Evolutionary conservation across 2,329 filamentous ascomycete species (phyloP).

Genomic region (Calonectria hawksworthii): DNA sequence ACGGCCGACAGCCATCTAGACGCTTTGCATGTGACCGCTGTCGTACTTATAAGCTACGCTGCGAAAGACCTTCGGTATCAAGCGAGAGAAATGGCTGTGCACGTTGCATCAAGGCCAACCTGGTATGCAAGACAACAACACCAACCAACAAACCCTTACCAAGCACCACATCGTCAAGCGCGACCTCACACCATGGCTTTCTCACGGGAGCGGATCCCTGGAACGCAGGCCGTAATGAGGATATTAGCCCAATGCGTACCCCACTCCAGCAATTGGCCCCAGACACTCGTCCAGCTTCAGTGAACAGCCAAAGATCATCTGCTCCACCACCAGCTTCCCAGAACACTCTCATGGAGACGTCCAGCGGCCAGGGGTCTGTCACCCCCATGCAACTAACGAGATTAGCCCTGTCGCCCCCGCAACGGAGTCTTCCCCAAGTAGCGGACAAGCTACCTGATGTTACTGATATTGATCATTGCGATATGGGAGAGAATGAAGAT

Average conservation of each 20-base stretch:
- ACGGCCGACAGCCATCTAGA: neutral
- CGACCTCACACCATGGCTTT: neutral
- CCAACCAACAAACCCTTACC: neutral
- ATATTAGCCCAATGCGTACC: neutral
- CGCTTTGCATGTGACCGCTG: neutral
- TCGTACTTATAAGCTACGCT: neutral
- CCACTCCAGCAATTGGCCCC: neutral
- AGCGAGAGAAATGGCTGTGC: neutral
- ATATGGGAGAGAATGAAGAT: neutral
- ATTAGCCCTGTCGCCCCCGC: neutral
- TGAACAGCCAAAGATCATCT: neutral
- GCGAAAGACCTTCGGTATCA: neutral
- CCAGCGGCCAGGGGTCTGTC: neutral
- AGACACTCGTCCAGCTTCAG: neutral
- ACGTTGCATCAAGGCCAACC: neutral
- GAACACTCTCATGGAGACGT: neutral
- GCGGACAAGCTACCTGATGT: neutral
- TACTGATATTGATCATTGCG: neutral
- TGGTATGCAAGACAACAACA: neutral
- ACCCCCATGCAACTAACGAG: neutral
- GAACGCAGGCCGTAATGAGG: neutral
- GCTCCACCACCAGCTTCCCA: neutral
- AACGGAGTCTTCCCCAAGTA: neutral
- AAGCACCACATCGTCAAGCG: neutral
- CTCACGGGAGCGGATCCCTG: neutral